phyloP scores from a whole-genome alignment of 2,329 filamentous ascomycete genomes.

The Pestalotiopsis sp. region DNA sequence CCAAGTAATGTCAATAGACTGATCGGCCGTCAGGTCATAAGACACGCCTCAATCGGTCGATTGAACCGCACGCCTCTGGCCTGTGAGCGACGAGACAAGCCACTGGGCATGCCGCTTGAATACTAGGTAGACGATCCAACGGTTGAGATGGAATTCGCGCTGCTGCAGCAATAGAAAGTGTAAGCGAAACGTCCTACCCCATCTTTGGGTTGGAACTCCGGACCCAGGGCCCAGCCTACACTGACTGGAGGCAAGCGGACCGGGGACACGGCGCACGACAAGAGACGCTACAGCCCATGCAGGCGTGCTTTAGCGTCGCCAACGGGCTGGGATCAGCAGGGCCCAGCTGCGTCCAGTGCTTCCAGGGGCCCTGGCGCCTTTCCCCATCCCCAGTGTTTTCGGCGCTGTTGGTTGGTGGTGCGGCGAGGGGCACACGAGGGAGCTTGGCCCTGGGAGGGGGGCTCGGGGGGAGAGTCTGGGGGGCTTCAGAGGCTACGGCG shows the following conservation, averaged over 20 bases:
- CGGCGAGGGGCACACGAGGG: not conserved
- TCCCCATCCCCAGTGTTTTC: slow-evolving; percentile 1
- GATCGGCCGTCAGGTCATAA: too few relatives aligned
- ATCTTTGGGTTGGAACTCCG: not conserved
- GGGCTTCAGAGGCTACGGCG: not conserved
- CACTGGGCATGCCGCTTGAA: too few relatives aligned
- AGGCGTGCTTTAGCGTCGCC: slow-evolving; percentile 2
- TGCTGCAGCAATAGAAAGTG: not conserved
- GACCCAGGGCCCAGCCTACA: not conserved
- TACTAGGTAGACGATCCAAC: too few relatives aligned
- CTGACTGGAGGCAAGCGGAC: not conserved
- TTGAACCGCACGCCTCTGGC: too few relatives aligned
- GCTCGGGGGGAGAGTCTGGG: not conserved
- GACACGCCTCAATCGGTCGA: too few relatives aligned
- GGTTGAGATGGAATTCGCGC: not conserved
- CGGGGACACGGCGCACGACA: not conserved
- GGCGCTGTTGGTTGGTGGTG: not conserved
- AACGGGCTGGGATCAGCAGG: slow-evolving; percentile 8
- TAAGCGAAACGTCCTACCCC: not conserved
- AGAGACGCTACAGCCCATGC: not conserved
- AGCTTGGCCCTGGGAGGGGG: not conserved
- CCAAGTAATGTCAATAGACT: too few relatives aligned
- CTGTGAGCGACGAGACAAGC: too few relatives aligned
- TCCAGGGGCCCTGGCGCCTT: not conserved
- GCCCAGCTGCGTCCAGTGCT: not conserved